Evolutionary conservation across 305 asterid species (phyloP).

Genomic region (Fraxinus xanthoxyloides): DNA sequence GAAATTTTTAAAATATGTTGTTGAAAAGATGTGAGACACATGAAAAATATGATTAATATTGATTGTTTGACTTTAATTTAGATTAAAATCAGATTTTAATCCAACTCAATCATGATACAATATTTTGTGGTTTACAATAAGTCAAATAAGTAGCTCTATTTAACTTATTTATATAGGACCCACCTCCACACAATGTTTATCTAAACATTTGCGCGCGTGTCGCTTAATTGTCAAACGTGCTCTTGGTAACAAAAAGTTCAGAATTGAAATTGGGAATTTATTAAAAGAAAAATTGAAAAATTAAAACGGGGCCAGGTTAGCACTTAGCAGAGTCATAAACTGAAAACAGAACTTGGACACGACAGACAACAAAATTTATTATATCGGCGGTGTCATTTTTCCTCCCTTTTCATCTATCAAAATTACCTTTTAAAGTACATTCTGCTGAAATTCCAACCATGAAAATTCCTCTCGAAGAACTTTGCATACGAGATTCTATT

Average conservation of each 20-base stretch:
- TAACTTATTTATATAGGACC: background rate
- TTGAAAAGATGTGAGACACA: too few relatives aligned
- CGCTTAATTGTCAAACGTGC: background rate
- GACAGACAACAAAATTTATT: background rate
- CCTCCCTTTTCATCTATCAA: background rate
- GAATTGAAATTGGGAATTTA: background rate
- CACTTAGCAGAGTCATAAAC: background rate
- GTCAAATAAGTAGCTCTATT: background rate
- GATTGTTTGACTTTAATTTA: too few relatives aligned
- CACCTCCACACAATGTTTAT: background rate
- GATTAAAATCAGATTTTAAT: too few relatives aligned
- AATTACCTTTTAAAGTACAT: background rate
- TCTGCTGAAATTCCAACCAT: background rate
- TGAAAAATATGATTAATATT: too few relatives aligned
- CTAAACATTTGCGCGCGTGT: background rate
- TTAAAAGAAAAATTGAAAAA: background rate
- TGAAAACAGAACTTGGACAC: background rate
- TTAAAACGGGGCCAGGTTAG: background rate
- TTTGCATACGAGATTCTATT: background rate
- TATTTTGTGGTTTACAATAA: background rate
- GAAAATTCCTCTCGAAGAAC: background rate
- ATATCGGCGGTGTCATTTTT: background rate
- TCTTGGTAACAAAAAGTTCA: background rate
- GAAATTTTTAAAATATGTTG: too few relatives aligned
- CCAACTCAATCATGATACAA: too few relatives aligned